A percentile compares a stretch with the other conserved stretches of the same genome.
phyloP scores from a whole-genome alignment of 1,139 yeast species.

The Blastobotrys illinoisensis region DNA sequence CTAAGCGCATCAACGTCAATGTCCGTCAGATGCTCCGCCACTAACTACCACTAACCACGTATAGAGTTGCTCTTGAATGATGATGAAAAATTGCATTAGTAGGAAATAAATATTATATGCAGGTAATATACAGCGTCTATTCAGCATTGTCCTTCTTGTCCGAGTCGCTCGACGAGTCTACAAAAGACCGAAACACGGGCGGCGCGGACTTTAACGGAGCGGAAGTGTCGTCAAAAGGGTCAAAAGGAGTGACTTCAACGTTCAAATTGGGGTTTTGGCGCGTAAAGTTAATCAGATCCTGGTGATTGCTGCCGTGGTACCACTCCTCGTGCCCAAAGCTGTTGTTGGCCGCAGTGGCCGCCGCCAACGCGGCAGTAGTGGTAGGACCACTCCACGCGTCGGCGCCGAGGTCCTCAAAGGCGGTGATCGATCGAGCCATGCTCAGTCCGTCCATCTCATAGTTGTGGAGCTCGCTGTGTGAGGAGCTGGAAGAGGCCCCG shows the following conservation, averaged over 20 bases:
- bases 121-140: background rate
- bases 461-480: background rate
- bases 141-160: background rate
- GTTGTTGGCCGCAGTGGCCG: background rate
- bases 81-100: background rate
- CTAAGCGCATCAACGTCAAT: slow-evolving; percentile 38
- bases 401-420: slow-evolving; percentile 20
- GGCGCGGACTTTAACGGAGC: slow-evolving; percentile 13
- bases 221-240: background rate
- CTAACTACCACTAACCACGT: background rate
- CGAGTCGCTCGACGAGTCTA: background rate
- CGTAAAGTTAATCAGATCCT: background rate
- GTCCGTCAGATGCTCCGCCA: slow-evolving; percentile 36
- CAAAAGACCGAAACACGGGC: background rate
- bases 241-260: slow-evolving; percentile 7
- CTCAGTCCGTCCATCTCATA: slow-evolving; percentile 12
- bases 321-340: background rate
- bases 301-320: slow-evolving; percentile 6
- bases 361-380: background rate
- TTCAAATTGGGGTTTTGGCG: slow-evolving; percentile 5
- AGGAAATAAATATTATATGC: background rate
- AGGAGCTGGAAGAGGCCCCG: slow-evolving; percentile 9
- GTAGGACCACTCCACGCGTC: background rate
- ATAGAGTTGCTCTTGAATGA: background rate
- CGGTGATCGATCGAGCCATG: slow-evolving; percentile 31